Evolutionary conservation across 495 filamentous ascomycete genomes (phyloP).

Genomic region (Lasiosphaeriaceae sp.): DNA sequence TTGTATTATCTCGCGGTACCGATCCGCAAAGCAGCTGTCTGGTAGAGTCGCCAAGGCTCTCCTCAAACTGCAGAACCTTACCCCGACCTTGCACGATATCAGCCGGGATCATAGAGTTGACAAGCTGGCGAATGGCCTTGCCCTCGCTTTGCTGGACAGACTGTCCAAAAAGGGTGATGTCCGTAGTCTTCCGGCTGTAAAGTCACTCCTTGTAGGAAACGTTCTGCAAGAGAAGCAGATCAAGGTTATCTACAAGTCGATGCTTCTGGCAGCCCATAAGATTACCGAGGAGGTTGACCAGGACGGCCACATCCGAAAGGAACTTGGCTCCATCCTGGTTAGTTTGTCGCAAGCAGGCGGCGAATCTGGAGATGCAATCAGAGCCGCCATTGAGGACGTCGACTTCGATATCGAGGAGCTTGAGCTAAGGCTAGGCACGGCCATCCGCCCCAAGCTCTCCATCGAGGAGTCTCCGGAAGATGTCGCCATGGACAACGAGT

Average conservation of each 20-base stretch:
- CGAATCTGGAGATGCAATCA: conserved; percentile 55
- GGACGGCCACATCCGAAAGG: conserved; percentile 53
- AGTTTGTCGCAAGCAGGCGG: conserved; percentile 52
- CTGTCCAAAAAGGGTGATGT: conserved; percentile 59
- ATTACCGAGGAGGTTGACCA: conserved; percentile 42
- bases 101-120: conserved; percentile 63
- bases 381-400: conserved; percentile 54
- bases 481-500: conserved; percentile 47
- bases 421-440: conserved; percentile 65
- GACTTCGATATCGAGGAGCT: conserved; percentile 63
- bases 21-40: conserved; percentile 63
- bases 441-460: conserved; percentile 47
- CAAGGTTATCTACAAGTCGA: conserved; percentile 56
- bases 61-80: conserved; percentile 57
- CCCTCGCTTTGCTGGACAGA: conserved; percentile 60
- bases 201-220: conserved; percentile 56
- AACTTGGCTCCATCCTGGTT: conserved; percentile 61
- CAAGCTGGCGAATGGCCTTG: conserved; percentile 67
- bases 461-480: conserved; percentile 41
- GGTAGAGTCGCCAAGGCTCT: conserved; percentile 65
- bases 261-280: conserved; percentile 56
- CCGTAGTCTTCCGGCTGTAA: conserved; percentile 52
- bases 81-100: conserved; percentile 56
- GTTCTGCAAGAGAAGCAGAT: conserved; percentile 60
- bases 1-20: conserved; percentile 71